Percentiles rank a stretch among this genome's conserved stretches.
phyloP scores from a whole-genome alignment of 225 moss, liverwort and hornwort species.

The Anthoceros angustus region DNA sequence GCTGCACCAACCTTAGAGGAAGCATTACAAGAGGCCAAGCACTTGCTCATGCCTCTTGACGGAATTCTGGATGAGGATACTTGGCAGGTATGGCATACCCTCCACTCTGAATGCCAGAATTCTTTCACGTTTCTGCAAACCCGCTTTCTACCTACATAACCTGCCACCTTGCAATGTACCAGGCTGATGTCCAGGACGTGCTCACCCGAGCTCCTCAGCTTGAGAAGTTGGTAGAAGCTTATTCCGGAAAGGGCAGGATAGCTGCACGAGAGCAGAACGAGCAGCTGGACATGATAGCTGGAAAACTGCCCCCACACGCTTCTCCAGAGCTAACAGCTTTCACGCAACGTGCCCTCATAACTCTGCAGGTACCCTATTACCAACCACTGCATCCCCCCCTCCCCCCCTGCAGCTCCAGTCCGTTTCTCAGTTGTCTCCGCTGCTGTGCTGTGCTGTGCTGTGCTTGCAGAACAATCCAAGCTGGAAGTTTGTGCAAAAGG shows the following conservation, averaged over 20 bases:
- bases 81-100: constrained; percentile 42
- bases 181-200: constrained; percentile 58
- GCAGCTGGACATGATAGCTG: constrained; percentile 45
- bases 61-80: constrained; percentile 44
- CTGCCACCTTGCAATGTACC: constrained; percentile 5
- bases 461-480: constrained; percentile 62
- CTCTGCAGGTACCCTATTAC: constrained; percentile 33
- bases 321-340: constrained; percentile 79
- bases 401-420: too few species aligned
- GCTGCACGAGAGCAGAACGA: constrained; percentile 53
- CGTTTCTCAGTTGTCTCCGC: too few species aligned
- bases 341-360: constrained; percentile 55
- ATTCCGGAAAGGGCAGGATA: constrained; percentile 56
- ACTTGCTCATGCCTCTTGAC: constrained; percentile 41
- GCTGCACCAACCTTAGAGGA: constrained; percentile 60
- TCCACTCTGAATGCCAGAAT: neutral
- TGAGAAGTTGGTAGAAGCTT: constrained; percentile 60
- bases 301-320: constrained; percentile 44
- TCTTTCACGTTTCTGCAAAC: neutral
- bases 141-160: neutral
- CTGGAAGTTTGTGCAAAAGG: constrained; percentile 62
- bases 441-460: neutral
- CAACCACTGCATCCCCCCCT: neutral
- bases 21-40: constrained; percentile 49
- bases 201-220: constrained; percentile 56